Evolutionary conservation across 768 basidiomycete genomes (phyloP), one percentile per base, ranked within the genome.

Genomic region (Mycena galericulata): DNA sequence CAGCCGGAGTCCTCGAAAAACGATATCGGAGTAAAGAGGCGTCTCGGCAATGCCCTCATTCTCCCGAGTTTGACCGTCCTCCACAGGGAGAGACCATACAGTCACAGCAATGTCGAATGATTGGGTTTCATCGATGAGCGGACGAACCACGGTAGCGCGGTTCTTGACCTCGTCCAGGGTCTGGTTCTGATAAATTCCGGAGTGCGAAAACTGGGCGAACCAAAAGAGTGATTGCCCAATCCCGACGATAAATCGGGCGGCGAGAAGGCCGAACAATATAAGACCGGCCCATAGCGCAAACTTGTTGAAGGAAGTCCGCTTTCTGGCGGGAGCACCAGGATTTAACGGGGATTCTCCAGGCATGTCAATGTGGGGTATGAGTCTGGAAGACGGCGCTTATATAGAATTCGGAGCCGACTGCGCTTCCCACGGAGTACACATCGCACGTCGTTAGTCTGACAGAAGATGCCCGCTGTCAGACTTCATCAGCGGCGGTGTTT

Each of bases 91-190:
- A n/a, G 66, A 26, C 70, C 70, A 71, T 14, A 71, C 46, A 32
- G 55, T 71, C 40, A 71, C 66, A 38, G 70, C 70, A n/a, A 71
- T 58, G 46, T 71, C 67, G 32, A 71, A 71, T 10, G 38, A 8
- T 38, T 68, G 61, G 18, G 49, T 61, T 38, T 56, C 49, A 49
- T 68, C 70, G 14, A 71, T 49, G 29, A 71, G 70, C 7, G 70
- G 70, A 36, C 61, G 70, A 20, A 71, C 62, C 10, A 71, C 59
- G 24, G 36, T 11, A 15, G 34, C 54, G 10, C 64, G 60, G 60
- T 62, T 66, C 51, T 57, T 49, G 17, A 67, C 61, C 24, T 70
- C 55, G 6, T 24, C 53, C 20, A 70, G 29, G 7, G 65, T 70
- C 45, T 70, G 69, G 56, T 71, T 71, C 58, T 65, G 67, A 46